Conservation (phyloP, 2,329 filamentous ascomycete species). For the Fusarium sterilihyphosum region DNA sequence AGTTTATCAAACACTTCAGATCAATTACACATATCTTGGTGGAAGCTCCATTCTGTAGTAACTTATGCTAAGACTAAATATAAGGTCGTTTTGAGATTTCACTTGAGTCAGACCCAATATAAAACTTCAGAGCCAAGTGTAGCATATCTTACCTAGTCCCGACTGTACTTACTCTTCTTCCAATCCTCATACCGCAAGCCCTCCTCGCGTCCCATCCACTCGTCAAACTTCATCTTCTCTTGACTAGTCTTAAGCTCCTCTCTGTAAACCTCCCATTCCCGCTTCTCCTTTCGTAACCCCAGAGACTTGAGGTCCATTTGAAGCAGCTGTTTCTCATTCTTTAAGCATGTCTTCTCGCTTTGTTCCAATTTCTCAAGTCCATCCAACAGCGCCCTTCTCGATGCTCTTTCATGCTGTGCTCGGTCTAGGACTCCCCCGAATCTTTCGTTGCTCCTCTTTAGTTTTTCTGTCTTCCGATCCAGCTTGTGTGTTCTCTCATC, state of each 20-base stretch:
- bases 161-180: background rate
- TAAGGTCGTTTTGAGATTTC: background rate
- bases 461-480: background rate
- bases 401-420: background rate
- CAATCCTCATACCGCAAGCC: background rate
- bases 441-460: background rate
- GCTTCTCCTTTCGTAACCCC: background rate
- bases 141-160: background rate
- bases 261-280: background rate
- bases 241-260: background rate
- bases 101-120: background rate
- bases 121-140: fast-evolving
- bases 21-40: fast-evolving
- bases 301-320: background rate
- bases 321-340: background rate
- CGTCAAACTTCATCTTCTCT: background rate
- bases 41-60: background rate
- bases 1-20: background rate
- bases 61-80: background rate
- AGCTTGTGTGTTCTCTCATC: background rate
- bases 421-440: background rate
- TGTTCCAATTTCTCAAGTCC: background rate
- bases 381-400: background rate
- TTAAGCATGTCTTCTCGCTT: background rate
- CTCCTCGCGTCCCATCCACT: background rate